Percentiles rank a stretch among this genome's conserved stretches.
Evolutionary conservation across 1,284 basidiomycete species (phyloP).

Genomic region (Irpex sp.): DNA sequence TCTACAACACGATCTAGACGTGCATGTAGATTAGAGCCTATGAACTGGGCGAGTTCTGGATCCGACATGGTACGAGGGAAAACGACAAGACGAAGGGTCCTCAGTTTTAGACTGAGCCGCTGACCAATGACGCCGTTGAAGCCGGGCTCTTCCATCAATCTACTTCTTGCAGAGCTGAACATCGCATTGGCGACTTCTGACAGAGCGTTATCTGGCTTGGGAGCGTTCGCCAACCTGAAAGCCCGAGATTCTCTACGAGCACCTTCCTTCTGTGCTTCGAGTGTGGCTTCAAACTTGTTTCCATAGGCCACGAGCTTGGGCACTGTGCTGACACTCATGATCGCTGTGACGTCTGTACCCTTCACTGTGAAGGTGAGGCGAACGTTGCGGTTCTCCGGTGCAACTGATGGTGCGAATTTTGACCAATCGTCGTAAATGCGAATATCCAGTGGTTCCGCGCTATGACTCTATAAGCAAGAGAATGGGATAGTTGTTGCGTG

Average conservation of each 20-base stretch:
- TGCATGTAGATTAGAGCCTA: constrained; percentile 62
- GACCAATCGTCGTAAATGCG: constrained; percentile 85
- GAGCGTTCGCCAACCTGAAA: constrained; percentile 61
- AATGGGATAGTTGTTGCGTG: constrained; percentile 2
- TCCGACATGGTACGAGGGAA: constrained; percentile 77
- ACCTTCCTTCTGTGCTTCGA: constrained; percentile 70
- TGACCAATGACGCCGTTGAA: constrained; percentile 65
- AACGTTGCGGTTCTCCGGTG: constrained; percentile 55
- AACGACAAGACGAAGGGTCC: constrained; percentile 60
- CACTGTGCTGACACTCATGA: constrained; percentile 71
- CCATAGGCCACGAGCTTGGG: constrained; percentile 71
- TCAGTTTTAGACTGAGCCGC: constrained; percentile 66
- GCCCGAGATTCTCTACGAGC: constrained; percentile 71
- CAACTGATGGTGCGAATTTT: constrained; percentile 35
- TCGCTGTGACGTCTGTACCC: constrained; percentile 68
- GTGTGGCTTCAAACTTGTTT: constrained; percentile 69
- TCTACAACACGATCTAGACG: constrained; percentile 60
- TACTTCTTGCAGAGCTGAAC: constrained; percentile 67
- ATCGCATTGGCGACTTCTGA: constrained; percentile 83
- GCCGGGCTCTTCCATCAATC: constrained; percentile 60
- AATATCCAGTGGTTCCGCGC: constrained; percentile 76
- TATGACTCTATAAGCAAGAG: constrained; percentile 24
- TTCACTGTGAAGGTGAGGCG: constrained; percentile 74
- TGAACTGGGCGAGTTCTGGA: constrained; percentile 68
- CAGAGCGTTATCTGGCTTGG: constrained; percentile 72